Conservation (phyloP, 805 yeast species). For the Pichia eremophila region DNA sequence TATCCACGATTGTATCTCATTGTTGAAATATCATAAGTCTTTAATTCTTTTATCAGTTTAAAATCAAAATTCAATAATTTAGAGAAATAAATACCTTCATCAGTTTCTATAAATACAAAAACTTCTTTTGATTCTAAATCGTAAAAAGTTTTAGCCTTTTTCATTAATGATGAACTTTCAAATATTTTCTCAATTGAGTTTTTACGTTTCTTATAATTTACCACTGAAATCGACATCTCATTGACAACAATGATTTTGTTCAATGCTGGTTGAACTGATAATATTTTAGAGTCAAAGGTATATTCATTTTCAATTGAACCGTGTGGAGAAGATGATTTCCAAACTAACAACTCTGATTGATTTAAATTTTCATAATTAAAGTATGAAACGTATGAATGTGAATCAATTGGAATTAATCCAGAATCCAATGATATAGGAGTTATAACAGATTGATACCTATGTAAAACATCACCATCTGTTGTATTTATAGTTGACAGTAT, state of each 20-base stretch:
- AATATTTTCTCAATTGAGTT: not conserved
- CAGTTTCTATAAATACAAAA: not conserved
- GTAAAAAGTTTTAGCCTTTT: not conserved
- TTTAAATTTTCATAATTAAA: slow-evolving; percentile 10
- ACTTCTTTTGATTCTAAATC: not conserved
- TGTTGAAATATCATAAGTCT: not conserved
- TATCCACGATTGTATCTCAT: not conserved
- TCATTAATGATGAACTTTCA: not conserved
- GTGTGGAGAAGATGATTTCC: slow-evolving; percentile 11
- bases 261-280: slow-evolving; percentile 9
- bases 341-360: slow-evolving; percentile 10
- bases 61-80: not conserved
- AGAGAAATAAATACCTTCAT: not conserved
- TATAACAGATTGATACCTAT: slow-evolving; percentile 23
- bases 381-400: slow-evolving; percentile 10
- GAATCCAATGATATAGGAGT: slow-evolving; percentile 6
- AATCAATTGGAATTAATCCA: slow-evolving; percentile 2
- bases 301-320: slow-evolving; percentile 14
- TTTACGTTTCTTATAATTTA: not conserved
- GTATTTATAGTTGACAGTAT: slow-evolving; percentile 21
- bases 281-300: slow-evolving; percentile 4
- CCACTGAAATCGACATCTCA: not conserved
- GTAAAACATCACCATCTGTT: slow-evolving; percentile 19
- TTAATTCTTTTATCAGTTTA: not conserved
- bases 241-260: slow-evolving; percentile 5